A percentile compares a stretch with the other conserved stretches of the same genome.
Evolutionary conservation across 352 stramenopile genomes (phyloP).

Genomic region (Globisporangium takayamanum): DNA sequence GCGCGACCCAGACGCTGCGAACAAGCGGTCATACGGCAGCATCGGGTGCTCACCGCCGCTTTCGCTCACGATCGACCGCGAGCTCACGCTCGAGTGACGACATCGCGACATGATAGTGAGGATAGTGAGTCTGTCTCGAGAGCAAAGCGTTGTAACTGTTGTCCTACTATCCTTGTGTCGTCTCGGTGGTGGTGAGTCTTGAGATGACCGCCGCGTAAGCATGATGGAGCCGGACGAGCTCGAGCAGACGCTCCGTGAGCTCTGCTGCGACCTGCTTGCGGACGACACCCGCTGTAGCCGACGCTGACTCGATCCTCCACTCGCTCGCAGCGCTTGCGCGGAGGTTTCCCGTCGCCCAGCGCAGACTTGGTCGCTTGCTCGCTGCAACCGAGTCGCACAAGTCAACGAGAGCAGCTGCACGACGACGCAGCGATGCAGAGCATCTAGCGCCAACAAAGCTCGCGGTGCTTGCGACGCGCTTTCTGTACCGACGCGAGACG

Average conservation of each 20-base stretch:
- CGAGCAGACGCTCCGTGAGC: constrained; percentile 24
- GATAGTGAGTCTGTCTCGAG: not conserved
- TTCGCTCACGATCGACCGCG: constrained; percentile 10
- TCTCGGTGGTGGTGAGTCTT: not conserved
- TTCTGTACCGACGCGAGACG: constrained; percentile 31
- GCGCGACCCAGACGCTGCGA: constrained; percentile 44
- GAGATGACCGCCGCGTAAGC: not conserved
- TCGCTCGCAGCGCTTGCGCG: constrained; percentile 27
- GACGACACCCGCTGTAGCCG: constrained; percentile 7
- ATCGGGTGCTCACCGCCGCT: constrained; percentile 29
- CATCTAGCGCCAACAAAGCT: constrained; percentile 10
- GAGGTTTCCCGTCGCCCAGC: constrained; percentile 22
- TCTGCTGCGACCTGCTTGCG: constrained; percentile 27
- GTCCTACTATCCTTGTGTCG: not conserved
- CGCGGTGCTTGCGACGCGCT: constrained; percentile 15
- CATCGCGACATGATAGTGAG: not conserved
- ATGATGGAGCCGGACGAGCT: constrained; percentile 26
- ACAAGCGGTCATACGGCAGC: constrained; percentile 66
- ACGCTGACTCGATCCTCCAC: constrained; percentile 22
- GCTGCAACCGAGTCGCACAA: not conserved
- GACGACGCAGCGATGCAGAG: not conserved
- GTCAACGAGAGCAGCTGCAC: not conserved
- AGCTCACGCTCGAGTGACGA: not conserved
- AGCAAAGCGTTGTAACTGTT: not conserved
- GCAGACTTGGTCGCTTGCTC: constrained; percentile 22